Percentiles rank a stretch among this genome's conserved stretches.
phyloP scores from a whole-genome alignment of 495 filamentous ascomycete species.

The Lasiosphaeria miniovina region DNA sequence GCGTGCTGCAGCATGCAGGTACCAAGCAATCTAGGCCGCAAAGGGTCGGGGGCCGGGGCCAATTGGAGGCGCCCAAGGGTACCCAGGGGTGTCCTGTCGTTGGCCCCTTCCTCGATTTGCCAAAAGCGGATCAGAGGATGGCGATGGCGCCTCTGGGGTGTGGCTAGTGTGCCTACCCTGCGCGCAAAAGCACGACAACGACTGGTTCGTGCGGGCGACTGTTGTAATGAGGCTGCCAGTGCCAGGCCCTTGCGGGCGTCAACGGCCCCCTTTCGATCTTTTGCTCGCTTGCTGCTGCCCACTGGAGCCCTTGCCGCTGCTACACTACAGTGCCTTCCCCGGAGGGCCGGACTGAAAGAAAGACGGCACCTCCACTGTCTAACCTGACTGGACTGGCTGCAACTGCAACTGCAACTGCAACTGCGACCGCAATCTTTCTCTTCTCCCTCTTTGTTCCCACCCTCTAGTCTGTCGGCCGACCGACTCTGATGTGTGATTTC shows the following conservation, averaged over 20 bases:
- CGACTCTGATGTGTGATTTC: constrained; percentile 8
- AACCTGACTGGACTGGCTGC: no score
- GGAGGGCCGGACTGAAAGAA: constrained; percentile 6
- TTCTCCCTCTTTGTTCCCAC: constrained; percentile 2
- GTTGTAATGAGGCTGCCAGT: constrained; percentile 6
- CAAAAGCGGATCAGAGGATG: background rate
- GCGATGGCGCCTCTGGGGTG: constrained; percentile 3
- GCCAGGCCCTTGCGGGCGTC: constrained; percentile 7
- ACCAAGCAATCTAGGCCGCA: constrained; percentile 12
- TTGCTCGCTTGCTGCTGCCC: background rate
- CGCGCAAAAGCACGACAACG: background rate
- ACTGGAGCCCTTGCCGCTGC: background rate
- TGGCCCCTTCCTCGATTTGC: constrained; percentile 6
- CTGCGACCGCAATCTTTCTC: constrained; percentile 4
- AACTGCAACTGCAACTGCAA: no score
- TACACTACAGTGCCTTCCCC: constrained; percentile 14
- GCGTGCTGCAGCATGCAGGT: constrained; percentile 14
- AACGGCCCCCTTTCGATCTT: constrained; percentile 8
- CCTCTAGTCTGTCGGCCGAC: background rate
- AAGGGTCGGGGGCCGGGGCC: constrained; percentile 4
- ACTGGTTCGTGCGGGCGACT: constrained; percentile 9
- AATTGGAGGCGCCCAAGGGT: constrained; percentile 8
- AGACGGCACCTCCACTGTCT: no score
- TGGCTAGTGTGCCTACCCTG: background rate
- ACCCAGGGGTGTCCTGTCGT: constrained; percentile 3